phyloP scores from a whole-genome alignment of 176 grass and related monocot species.

The Hsuehochloa calcarea region DNA sequence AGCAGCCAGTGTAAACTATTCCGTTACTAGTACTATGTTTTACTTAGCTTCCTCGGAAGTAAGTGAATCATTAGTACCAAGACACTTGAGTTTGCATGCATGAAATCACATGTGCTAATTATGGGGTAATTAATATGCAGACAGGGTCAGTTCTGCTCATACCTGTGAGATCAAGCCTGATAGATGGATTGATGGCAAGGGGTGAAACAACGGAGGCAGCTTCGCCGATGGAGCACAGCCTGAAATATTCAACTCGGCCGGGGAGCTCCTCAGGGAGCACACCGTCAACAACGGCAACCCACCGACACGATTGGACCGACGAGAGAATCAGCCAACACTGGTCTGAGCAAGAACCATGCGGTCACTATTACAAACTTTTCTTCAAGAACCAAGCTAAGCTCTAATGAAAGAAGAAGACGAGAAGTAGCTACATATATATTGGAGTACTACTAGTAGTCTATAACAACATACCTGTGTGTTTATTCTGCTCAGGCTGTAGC shows the following conservation, averaged over 20 bases:
- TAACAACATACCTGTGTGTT: slow-evolving; percentile 1
- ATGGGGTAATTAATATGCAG: neutral
- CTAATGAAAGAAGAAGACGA: neutral
- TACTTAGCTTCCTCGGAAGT: neutral
- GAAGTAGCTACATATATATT: neutral
- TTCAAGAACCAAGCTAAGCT: slow-evolving; percentile 5
- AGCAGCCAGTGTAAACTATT: neutral
- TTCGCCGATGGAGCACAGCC: neutral
- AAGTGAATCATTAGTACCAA: neutral
- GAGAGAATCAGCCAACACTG: neutral
- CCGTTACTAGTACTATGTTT: neutral
- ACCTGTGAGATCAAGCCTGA: slow-evolving; percentile 22
- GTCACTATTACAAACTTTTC: neutral
- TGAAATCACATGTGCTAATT: slow-evolving; percentile 30
- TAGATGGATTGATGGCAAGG: slow-evolving; percentile 11
- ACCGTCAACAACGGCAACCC: neutral
- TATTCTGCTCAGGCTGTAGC: neutral
- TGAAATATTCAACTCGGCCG: neutral
- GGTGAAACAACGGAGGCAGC: neutral
- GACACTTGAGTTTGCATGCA: slow-evolving; percentile 13
- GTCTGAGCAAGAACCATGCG: neutral
- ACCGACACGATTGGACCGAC: neutral
- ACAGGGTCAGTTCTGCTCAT: neutral
- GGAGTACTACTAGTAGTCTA: neutral
- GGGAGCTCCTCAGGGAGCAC: neutral